Base-by-base conservation (phyloP, 2,329 filamentous ascomycete genomes). In the Colletotrichum trifolii region DNA sequence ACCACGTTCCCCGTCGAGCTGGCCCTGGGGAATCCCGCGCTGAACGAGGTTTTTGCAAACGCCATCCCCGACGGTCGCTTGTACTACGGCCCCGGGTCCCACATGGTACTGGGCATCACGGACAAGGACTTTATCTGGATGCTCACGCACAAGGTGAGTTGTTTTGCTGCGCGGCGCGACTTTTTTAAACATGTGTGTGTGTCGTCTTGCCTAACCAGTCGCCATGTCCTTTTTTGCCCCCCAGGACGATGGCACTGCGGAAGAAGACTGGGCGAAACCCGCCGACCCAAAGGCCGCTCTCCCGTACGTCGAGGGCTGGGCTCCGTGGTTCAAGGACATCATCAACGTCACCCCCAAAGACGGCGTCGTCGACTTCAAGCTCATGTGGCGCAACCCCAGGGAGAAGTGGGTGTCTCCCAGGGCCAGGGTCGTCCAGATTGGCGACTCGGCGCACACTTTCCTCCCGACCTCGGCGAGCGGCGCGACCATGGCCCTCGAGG, bases 401-500 rank as follows among this genome's bases (percentile, higher is more conserved):
- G 76, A 76, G 1, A 74, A 73, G 33, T 80, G 77, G 77, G 71
- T 73, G 2, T 79, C 77, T 2, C 73, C 71, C 0, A 70, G 70
- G 1, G 75, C 67, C 2, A 74, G 76, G 3, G 73, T 80, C 2
- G 69, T 79, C 15, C 72, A 77, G 49, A 77, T 79, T 35, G 78
- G 78, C 17, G 79, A 81, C 56, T 75, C 77, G 0, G 79, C 79
- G 3, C 79, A 81, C 68, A 75, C 77, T 0, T 78, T 79, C 67
- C 71, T 80, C 10, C 78, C 79, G 1, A 75, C 78, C 6, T 79
- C 78, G 0, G 77, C 77, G 33, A 79, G 80, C 60, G 78, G 78
- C 2, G 79, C 78, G 8, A 80, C 76, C 2, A 78, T 79, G 69
- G 78, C 78, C 1, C 78, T 81, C 40, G 79, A 81, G 55, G 79